phyloP scores from a whole-genome alignment of 768 basidiomycete species.

The Trametes elegans region DNA sequence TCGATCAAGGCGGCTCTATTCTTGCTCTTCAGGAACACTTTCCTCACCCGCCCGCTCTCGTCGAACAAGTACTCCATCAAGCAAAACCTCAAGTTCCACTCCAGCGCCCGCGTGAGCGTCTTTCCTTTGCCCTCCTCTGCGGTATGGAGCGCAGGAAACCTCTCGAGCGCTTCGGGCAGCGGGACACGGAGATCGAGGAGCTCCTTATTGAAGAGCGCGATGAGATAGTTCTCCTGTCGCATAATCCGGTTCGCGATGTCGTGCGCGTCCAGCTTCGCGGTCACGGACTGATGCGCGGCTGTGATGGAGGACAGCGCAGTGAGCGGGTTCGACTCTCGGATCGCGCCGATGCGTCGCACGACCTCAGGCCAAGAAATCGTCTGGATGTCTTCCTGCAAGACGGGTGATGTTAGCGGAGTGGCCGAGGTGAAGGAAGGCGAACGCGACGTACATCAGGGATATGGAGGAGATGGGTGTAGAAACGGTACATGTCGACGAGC shows the following conservation, averaged over 20 bases:
- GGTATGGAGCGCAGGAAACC: constrained; percentile 35
- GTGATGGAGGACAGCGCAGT: constrained; percentile 74
- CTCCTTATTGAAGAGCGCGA: constrained; percentile 97
- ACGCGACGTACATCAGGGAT: constrained; percentile 80
- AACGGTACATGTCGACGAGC: constrained; percentile 93
- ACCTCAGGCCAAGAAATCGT: constrained; percentile 97
- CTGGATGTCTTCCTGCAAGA: constrained; percentile 84
- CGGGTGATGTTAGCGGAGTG: background rate
- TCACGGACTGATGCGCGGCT: constrained; percentile 58
- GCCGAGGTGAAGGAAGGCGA: background rate
- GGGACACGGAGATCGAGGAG: constrained; percentile 86
- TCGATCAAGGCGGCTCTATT: constrained; percentile 77
- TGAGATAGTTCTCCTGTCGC: constrained; percentile 98
- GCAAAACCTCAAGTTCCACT: constrained; percentile 97
- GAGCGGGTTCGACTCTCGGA: constrained; percentile 90
- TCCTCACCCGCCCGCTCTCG: constrained; percentile 82
- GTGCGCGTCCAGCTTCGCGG: constrained; percentile 93
- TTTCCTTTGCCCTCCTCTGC: constrained; percentile 64
- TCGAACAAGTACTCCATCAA: constrained; percentile 96
- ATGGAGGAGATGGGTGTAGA: constrained; percentile 90
- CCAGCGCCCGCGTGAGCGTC: constrained; percentile 83
- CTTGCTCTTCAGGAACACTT: constrained; percentile 86
- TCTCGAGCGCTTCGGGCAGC: constrained; percentile 57
- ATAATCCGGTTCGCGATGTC: constrained; percentile 97
- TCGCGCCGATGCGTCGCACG: constrained; percentile 83